These are phyloP conservation scores for Gillenia trifoliata DNA, from an alignment of 306 rosid species.

Conservation along the genomic window DNA sequence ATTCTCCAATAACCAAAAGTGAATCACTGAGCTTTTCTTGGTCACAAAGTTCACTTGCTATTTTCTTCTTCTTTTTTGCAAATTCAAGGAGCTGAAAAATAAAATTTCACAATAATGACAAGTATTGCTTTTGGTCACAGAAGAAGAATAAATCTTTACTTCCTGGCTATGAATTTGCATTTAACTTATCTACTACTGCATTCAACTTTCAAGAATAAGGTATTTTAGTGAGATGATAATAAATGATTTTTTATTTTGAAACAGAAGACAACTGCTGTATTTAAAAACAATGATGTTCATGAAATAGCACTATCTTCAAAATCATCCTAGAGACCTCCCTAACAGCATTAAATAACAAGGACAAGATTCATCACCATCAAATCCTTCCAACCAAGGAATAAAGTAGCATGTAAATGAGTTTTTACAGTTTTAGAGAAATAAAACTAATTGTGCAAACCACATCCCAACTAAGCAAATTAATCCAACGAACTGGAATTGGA, in stretches of 20 bases:
- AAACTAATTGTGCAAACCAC: neutral
- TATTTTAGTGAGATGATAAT: neutral
- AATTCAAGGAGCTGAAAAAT: slow-evolving; percentile 55
- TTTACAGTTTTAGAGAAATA: neutral
- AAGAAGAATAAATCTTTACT: neutral
- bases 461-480: neutral
- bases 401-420: neutral
- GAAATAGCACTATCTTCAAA: neutral
- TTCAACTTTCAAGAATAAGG: neutral
- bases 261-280: neutral
- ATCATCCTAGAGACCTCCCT: neutral
- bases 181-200: neutral
- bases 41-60: slow-evolving; percentile 68
- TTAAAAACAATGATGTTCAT: neutral
- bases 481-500: neutral
- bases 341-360: neutral
- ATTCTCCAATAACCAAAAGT: slow-evolving; percentile 63
- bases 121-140: neutral
- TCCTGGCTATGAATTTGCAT: neutral
- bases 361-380: neutral
- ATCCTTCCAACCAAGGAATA: neutral
- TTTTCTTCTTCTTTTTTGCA: slow-evolving; percentile 73
- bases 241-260: neutral
- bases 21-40: slow-evolving; percentile 70
- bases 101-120: slow-evolving; percentile 15